phyloP scores from a whole-genome alignment of 345 rosid species.

The Brassica rapa region DNA sequence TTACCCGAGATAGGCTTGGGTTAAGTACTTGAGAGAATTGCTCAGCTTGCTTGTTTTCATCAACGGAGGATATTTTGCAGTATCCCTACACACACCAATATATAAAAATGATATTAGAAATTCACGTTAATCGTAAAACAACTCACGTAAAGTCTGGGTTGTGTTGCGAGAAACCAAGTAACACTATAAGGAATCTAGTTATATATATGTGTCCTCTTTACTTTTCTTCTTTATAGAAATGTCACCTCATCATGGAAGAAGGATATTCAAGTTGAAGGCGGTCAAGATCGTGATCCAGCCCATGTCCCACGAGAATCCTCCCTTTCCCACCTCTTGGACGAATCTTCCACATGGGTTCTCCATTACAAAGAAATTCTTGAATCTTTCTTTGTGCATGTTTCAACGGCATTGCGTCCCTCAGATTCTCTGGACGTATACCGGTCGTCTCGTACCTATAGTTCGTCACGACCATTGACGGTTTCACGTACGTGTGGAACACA shows the following conservation, averaged over 20 bases:
- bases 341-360: constrained; percentile 91
- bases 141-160: background rate
- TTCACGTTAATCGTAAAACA: background rate
- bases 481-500: constrained; percentile 75
- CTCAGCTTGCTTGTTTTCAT: constrained; percentile 97
- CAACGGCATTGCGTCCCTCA: constrained; percentile 73
- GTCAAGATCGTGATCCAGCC: constrained; percentile 76
- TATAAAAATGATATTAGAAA: background rate
- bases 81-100: constrained; percentile 52
- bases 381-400: constrained; percentile 72
- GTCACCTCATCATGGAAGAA: constrained; percentile 68
- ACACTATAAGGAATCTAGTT: constrained; percentile 16
- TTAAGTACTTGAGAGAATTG: constrained; percentile 84
- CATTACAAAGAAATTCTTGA: constrained; percentile 87
- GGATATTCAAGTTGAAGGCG: constrained; percentile 82
- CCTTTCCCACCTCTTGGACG: constrained; percentile 74
- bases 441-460: constrained; percentile 83
- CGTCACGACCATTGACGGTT: constrained; percentile 72
- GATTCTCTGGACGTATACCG: constrained; percentile 71
- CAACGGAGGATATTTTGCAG: constrained; percentile 82
- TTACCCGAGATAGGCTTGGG: constrained; percentile 90
- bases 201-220: background rate
- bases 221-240: background rate
- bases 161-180: constrained; percentile 1
- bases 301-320: constrained; percentile 93